Base-by-base conservation (phyloP, 225 moss, liverwort and hornwort genomes). In the Climacium dendroides region DNA sequence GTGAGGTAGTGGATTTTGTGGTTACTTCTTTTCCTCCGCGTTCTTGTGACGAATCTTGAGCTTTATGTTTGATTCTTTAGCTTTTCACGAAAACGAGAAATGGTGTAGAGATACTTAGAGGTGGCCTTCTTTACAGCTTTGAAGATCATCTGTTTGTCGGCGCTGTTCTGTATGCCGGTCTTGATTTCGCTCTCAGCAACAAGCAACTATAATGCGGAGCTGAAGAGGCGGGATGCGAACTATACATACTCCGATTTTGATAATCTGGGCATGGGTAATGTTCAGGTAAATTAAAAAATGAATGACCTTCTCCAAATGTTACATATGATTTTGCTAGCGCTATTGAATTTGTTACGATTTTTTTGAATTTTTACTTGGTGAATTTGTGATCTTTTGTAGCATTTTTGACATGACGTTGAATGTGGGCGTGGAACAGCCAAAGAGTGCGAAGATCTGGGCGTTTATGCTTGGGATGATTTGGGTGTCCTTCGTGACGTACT, bases 401-500 rank as follows among this genome's bases (percentile, higher is more conserved):
- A 28, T 82, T 32, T 72, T 37, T 92, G 34, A 87, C 63, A 24
- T 79, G 62, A 58, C 79, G 43, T 75, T 50, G 29, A 30, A 26
- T 76, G 45, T 60, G 86, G 71, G 35, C 34, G 28, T 89, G 66
- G 16, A 25, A 72, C 94, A 98, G 98, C 74, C 85, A 6, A 87
- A 80, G 22, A 98, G 97, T 48, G 1, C 10, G 23, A 93, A 90
- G 75, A 92, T 97, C 20, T 98, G 98, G 98, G 98, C 96, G 2
- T 98, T 89, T 70, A 75, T 97, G 9, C 5, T 92, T 16, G 97
- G 92, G 45, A 65, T 94, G 53, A 90, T 96, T 71, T 92, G 95
- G 91, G 82, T 97, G 4, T 96, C 98, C 6, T 87, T 97, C 9
- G 96, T 94, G 41, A 96, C 95, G 8, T 98, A 95, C 81, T 95